These are phyloP conservation scores for Aspergillus sp. DNA, from an alignment of 2,329 filamentous ascomycete genomes.

Conservation along the genomic window DNA sequence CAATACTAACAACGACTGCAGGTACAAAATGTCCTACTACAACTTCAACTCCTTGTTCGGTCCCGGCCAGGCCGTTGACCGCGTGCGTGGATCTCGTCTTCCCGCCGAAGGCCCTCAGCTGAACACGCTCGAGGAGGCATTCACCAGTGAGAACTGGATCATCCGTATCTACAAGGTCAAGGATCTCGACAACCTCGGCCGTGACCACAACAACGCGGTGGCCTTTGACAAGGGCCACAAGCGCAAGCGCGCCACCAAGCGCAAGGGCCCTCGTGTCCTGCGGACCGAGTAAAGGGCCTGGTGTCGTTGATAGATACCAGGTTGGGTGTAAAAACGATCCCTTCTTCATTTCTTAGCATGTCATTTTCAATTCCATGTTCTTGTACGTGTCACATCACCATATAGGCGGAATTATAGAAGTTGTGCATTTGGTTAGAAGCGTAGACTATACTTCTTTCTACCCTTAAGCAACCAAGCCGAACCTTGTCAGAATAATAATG, in stretches of 20 bases:
- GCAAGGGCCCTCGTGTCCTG: slow-evolving; percentile 47
- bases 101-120: slow-evolving; percentile 85
- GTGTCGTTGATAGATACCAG: slow-evolving; percentile 13
- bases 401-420: slow-evolving; percentile 1
- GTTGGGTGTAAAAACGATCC: slow-evolving; percentile 5
- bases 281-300: slow-evolving; percentile 42
- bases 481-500: neutral
- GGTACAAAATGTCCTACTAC: slow-evolving; percentile 99
- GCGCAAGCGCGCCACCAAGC: slow-evolving; percentile 52
- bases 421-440: neutral
- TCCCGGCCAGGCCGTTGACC: slow-evolving; percentile 82
- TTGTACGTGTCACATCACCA: slow-evolving; percentile 17
- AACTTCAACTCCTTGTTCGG: slow-evolving; percentile 94
- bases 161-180: slow-evolving; percentile 99
- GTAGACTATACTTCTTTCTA: too few species aligned
- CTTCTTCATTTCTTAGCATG: slow-evolving; percentile 1
- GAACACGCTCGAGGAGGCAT: slow-evolving; percentile 90
- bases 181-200: slow-evolving; percentile 92
- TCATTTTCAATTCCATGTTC: slow-evolving; percentile 16
- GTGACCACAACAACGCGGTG: slow-evolving; percentile 72
- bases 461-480: too few species aligned
- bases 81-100: slow-evolving; percentile 77
- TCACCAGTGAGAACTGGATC: slow-evolving; percentile 99
- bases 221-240: slow-evolving; percentile 56
- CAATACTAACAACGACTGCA: slow-evolving; percentile 43